Evolutionary conservation across 2,329 filamentous ascomycete species (phyloP).

Genomic region (Sporothrix variecibatus): DNA sequence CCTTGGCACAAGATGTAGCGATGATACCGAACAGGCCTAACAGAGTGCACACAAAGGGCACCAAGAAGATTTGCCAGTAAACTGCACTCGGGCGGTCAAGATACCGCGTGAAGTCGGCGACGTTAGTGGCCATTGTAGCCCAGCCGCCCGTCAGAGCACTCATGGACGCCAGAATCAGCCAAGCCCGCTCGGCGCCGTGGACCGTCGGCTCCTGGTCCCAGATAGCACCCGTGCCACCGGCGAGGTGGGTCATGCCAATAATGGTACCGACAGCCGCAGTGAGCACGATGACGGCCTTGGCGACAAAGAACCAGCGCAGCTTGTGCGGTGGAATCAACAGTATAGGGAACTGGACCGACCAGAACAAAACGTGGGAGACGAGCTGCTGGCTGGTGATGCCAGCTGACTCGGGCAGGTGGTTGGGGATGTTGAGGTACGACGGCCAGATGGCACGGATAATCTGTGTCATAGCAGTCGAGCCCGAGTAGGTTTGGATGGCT

Average conservation of each 20-base stretch:
- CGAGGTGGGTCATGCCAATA: conserved; percentile 34
- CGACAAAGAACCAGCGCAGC: conserved; percentile 50
- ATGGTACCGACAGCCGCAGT: conserved; percentile 22
- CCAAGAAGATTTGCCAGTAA: conserved; percentile 34
- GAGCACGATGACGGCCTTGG: conserved; percentile 35
- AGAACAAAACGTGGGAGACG: conserved; percentile 54
- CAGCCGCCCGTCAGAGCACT: conserved; percentile 35
- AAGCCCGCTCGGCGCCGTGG: conserved; percentile 31
- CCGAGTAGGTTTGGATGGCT: conserved; percentile 39
- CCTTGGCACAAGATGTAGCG: conserved; percentile 54
- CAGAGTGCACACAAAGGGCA: conserved; percentile 41
- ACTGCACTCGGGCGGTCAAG: conserved; percentile 33
- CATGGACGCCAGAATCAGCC: conserved; percentile 35
- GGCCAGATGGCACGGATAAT: conserved; percentile 45
- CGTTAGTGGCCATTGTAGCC: conserved; percentile 28
- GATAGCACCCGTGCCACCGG: conserved; percentile 34
- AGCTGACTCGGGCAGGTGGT: conserved; percentile 43
- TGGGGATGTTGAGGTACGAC: conserved; percentile 44
- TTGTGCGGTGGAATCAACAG: conserved; percentile 53
- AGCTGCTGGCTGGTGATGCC: conserved; percentile 55
- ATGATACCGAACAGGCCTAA: conserved; percentile 55
- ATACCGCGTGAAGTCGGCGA: conserved; percentile 35
- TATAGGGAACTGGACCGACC: conserved; percentile 51
- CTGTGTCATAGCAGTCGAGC: conserved; percentile 38
- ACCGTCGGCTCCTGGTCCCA: conserved; percentile 34